These are phyloP conservation scores for Gynostemma pentaphyllum DNA, from an alignment of 306 rosid genomes.

Conservation along the genomic window DNA sequence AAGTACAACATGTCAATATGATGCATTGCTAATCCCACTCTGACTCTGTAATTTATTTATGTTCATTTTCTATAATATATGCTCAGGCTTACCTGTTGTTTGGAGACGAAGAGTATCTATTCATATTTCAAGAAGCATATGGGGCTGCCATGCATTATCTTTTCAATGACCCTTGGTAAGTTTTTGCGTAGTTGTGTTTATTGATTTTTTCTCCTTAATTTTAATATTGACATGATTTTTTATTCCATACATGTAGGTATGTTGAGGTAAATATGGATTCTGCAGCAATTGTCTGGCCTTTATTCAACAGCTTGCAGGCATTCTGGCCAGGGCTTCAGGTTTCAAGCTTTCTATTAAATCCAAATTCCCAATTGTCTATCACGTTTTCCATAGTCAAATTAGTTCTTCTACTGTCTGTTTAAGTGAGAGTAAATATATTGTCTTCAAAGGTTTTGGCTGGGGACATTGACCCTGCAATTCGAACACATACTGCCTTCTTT, in stretches of 20 bases:
- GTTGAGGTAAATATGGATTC: constrained; percentile 98
- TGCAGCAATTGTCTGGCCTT: constrained; percentile 92
- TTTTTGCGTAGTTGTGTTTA: constrained; percentile 28
- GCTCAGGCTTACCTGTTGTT: constrained; percentile 80
- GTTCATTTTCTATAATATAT: constrained; percentile 1
- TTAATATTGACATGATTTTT: neutral
- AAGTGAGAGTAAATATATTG: constrained; percentile 15
- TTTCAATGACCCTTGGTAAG: constrained; percentile 90
- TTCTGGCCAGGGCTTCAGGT: constrained; percentile 99
- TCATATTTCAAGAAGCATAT: constrained; percentile 94
- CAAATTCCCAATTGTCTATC: constrained; percentile 7
- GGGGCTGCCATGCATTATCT: constrained; percentile 92
- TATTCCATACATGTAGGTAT: constrained; percentile 47
- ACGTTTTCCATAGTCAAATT: constrained; percentile 12
- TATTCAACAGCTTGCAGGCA: constrained; percentile 95
- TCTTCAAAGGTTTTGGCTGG: constrained; percentile 91
- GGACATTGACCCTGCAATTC: constrained; percentile 86
- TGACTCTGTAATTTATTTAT: neutral
- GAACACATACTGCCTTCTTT: constrained; percentile 86
- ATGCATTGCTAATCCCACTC: neutral
- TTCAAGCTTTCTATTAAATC: constrained; percentile 16
- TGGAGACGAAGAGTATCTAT: constrained; percentile 94
- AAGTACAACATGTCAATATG: neutral
- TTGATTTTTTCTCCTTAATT: constrained; percentile 9
- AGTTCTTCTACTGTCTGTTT: neutral